Conservation (phyloP, 2,329 filamentous ascomycete species). For the Parastagonospora nodorum region DNA sequence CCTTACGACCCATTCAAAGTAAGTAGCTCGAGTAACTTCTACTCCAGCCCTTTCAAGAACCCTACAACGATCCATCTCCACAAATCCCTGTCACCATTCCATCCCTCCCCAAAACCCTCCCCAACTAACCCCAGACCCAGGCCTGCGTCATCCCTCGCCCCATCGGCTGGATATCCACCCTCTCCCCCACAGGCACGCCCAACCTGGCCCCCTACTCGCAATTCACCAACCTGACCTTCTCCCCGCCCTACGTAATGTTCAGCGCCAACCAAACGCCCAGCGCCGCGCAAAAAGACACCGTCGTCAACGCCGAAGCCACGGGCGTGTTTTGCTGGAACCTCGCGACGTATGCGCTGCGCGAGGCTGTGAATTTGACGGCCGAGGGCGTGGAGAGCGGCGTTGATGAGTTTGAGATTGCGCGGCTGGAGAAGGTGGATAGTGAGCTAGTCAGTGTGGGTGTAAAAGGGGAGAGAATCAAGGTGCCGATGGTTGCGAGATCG, state of each 20-base stretch:
- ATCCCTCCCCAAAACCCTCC: not conserved
- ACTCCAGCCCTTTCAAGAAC: not conserved
- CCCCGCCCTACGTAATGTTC: conserved; percentile 68
- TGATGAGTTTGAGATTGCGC: conserved; percentile 61
- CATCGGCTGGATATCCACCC: conserved; percentile 67
- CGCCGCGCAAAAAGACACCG: conserved; percentile 59
- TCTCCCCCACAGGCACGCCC: conserved; percentile 52
- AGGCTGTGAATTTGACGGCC: conserved; percentile 61
- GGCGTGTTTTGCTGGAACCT: conserved; percentile 65
- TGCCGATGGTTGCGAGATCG: conserved; percentile 60
- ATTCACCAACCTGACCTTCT: conserved; percentile 68
- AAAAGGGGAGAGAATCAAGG: conserved; percentile 15
- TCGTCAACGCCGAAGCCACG: conserved; percentile 61
- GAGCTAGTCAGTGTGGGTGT: conserved; percentile 38
- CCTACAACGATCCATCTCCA: not conserved
- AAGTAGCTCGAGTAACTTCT: not conserved
- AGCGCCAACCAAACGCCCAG: conserved; percentile 60
- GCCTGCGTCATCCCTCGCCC: conserved; percentile 65
- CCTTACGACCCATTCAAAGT: conserved; percentile 63
- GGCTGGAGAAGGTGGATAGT: conserved; percentile 56
- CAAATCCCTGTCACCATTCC: not conserved
- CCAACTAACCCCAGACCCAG: conserved; percentile 29
- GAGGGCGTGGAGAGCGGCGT: conserved; percentile 56
- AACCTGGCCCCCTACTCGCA: conserved; percentile 67
- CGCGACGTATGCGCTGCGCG: conserved; percentile 61